Conservation (phyloP, 1,284 basidiomycete species). For the Malassezia globosa region DNA sequence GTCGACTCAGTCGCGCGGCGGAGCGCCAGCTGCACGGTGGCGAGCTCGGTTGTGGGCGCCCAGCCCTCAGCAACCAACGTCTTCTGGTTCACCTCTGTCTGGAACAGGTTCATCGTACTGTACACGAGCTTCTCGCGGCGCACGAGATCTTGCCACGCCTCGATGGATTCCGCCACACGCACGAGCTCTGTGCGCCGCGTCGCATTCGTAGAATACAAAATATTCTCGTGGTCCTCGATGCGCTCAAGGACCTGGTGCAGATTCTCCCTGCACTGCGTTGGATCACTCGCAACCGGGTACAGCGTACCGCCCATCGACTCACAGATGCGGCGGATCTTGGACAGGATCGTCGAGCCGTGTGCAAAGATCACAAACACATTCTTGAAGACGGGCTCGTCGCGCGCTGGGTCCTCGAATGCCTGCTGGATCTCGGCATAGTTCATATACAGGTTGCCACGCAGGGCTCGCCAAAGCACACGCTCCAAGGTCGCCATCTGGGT, state of each 20-base stretch:
- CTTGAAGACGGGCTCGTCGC: slow-evolving; percentile 55
- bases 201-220: slow-evolving; percentile 55
- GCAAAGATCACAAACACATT: slow-evolving; percentile 99
- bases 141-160: slow-evolving; percentile 86
- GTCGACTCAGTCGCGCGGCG: slow-evolving; percentile 89
- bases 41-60: slow-evolving; percentile 85
- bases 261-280: slow-evolving; percentile 78
- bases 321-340: slow-evolving; percentile 95
- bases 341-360: slow-evolving; percentile 79
- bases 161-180: slow-evolving; percentile 72
- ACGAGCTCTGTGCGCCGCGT: slow-evolving; percentile 75
- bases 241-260: slow-evolving; percentile 77
- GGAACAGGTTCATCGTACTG: slow-evolving; percentile 54
- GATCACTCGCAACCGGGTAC: slow-evolving; percentile 88
- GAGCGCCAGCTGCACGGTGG: slow-evolving; percentile 73
- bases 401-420: slow-evolving; percentile 75
- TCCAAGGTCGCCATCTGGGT: slow-evolving; percentile 85
- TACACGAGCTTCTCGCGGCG: slow-evolving; percentile 87
- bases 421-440: slow-evolving; percentile 88
- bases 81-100: slow-evolving; percentile 83
- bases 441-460: slow-evolving; percentile 98
- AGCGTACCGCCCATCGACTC: slow-evolving; percentile 96
- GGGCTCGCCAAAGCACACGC: slow-evolving; percentile 91
- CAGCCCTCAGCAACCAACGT: slow-evolving; percentile 95
- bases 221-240: slow-evolving; percentile 82